Evolutionary conservation across 2,329 filamentous ascomycete genomes (phyloP), one percentile per base, ranked within the genome.

Genomic region (Diaporthe humulicola): DNA sequence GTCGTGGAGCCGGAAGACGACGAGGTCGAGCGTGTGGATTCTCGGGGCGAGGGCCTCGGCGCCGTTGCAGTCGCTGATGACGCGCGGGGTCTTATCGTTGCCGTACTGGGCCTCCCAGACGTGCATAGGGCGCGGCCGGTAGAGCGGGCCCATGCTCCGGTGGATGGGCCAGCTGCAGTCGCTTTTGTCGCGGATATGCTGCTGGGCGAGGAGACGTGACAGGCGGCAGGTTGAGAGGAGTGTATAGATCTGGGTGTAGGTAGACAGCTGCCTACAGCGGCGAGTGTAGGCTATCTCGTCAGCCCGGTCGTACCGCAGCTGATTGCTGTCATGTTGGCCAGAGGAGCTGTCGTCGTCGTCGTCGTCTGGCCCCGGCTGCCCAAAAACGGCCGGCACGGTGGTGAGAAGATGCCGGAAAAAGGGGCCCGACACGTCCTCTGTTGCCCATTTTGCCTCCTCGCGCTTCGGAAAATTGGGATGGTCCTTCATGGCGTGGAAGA

Each of bases 201-300:
- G n/a, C 45, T 36, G 28, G 14, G 45, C 64, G 54, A 71, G 7
- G 19, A 58, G 38, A 3, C 69, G 69, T 6, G 69, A 71, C 2
- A 71, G 69, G 4, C 69, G 52, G 69, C 69, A 71, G n/a, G 69
- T 60, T 12, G 52, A 45, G 22, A 71, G 69, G 8, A 71, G 69
- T 5, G 52, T 48, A 1, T 38, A 19, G 28, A 71, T 36, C 38
- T 60, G 69, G 4, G 69, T 71, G 19, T 58, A 71, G 17, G 69
- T 30, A 36, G 69, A 71, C 5, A 71, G 54, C 19, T 71, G 36
- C 38, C 69, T 58, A 38, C 69, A 71, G 19, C 69, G 69, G 14
- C 54, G 54, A 38, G 69, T 71, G 8, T 60, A 38, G 28, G 40
- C 54, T 19, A 71, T 50, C 28, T 71, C 69, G 15, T 60, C 38